Percentiles rank a stretch among this genome's conserved stretches.
Evolutionary conservation across 257 asterid genomes (phyloP).

Genomic region (Coffea eugenioides): DNA sequence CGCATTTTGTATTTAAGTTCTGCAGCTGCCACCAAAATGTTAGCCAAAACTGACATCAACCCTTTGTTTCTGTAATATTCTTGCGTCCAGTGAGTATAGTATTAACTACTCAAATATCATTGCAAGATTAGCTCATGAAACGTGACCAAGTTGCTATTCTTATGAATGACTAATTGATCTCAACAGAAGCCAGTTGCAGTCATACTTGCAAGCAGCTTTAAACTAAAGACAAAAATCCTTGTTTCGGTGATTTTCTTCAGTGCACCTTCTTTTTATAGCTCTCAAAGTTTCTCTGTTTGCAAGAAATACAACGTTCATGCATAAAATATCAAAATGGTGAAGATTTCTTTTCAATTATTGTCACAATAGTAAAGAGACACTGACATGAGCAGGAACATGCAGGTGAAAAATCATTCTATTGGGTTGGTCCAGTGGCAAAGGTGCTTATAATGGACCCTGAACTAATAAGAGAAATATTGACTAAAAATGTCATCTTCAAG

Average conservation of each 20-base stretch:
- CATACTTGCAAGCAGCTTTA: background rate
- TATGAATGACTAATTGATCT: background rate
- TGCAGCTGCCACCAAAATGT: too few species aligned
- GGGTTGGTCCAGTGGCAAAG: conserved; percentile 57
- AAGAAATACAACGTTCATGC: background rate
- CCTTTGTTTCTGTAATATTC: background rate
- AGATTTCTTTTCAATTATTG: background rate
- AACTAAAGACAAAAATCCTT: background rate
- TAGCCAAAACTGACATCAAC: too few species aligned
- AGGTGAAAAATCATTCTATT: conserved; percentile 49
- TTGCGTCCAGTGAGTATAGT: background rate
- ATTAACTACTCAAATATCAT: background rate
- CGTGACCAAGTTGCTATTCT: background rate
- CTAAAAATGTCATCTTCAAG: conserved; percentile 36
- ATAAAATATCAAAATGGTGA: background rate
- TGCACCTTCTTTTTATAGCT: too few species aligned
- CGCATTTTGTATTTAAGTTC: too few species aligned
- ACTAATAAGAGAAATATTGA: conserved; percentile 39
- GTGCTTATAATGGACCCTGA: conserved; percentile 46
- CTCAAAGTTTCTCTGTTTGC: too few species aligned
- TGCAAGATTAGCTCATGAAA: background rate
- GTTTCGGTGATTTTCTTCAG: background rate
- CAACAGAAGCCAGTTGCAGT: background rate
- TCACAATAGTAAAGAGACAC: background rate
- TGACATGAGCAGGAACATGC: conserved; percentile 4